A percentile compares a stretch with the other conserved stretches of the same genome.
Evolutionary conservation across 768 basidiomycete species (phyloP).

Genomic region (Mycena galericulata): DNA sequence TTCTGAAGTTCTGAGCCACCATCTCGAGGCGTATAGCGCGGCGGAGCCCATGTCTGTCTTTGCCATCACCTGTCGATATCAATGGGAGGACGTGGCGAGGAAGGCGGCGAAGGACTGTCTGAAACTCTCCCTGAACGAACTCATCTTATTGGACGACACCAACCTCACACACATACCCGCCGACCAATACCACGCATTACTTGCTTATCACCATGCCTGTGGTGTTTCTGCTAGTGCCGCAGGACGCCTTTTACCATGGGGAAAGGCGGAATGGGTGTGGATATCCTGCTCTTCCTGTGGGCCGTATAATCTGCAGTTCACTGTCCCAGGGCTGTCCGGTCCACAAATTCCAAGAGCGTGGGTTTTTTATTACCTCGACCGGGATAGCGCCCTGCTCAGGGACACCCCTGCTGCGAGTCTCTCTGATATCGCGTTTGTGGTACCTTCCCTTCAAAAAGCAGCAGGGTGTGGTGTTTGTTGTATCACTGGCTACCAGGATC

Average conservation of each 20-base stretch:
- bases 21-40: neutral
- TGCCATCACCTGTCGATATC: neutral
- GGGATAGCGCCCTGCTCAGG: neutral
- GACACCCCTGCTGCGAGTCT: neutral
- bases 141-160: neutral
- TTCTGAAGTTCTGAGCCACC: neutral
- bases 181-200: neutral
- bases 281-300: neutral
- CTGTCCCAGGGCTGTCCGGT: neutral
- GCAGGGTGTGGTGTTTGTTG: too few relatives aligned
- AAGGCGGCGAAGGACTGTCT: neutral
- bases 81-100: neutral
- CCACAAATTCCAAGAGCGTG: neutral
- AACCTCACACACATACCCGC: neutral
- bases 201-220: neutral
- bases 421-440: neutral
- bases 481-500: too few relatives aligned
- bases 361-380: conserved; percentile 5
- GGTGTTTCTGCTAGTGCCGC: neutral
- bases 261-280: neutral
- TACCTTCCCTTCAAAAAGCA: neutral
- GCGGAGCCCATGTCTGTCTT: neutral
- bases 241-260: neutral
- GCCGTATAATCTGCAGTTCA: neutral
- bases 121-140: neutral